Evolutionary conservation across 163 green algal genomes (phyloP).

Genomic region (Prototheca wickerhamii): DNA sequence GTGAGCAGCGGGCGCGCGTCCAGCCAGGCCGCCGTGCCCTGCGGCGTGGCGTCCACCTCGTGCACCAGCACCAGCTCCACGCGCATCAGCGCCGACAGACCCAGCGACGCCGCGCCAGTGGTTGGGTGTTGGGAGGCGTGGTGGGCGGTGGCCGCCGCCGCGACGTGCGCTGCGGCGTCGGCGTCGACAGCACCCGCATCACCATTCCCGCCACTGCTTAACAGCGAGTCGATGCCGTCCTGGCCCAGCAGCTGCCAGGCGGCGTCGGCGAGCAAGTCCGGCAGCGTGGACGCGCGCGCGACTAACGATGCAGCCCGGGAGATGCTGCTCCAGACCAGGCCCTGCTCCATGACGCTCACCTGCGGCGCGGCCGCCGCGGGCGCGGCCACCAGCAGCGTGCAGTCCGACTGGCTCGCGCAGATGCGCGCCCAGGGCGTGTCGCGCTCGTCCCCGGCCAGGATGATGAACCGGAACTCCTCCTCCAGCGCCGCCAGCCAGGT

Average conservation of each 20-base stretch:
- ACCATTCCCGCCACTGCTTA: background rate
- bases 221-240: background rate
- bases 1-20: slow-evolving; percentile 37
- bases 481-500: slow-evolving; percentile 67
- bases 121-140: background rate
- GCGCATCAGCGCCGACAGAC: slow-evolving; percentile 8
- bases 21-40: slow-evolving; percentile 52
- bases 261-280: background rate
- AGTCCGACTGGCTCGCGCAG: slow-evolving; percentile 64
- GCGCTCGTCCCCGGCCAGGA: slow-evolving; percentile 53
- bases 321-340: slow-evolving; percentile 26
- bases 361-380: slow-evolving; percentile 1
- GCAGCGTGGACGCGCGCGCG: background rate
- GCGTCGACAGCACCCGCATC: background rate
- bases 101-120: slow-evolving; percentile 5
- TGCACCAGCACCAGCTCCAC: slow-evolving; percentile 70
- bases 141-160: background rate
- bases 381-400: slow-evolving; percentile 55
- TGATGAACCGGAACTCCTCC: slow-evolving; percentile 72
- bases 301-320: background rate
- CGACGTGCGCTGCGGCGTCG: no score
- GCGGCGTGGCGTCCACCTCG: slow-evolving; percentile 7
- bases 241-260: slow-evolving; percentile 1
- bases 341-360: slow-evolving; percentile 19
- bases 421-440: slow-evolving; percentile 50